These are phyloP conservation scores for Sporothrix humicola DNA, from an alignment of 2,329 filamentous ascomycete species.

Conservation along the genomic window DNA sequence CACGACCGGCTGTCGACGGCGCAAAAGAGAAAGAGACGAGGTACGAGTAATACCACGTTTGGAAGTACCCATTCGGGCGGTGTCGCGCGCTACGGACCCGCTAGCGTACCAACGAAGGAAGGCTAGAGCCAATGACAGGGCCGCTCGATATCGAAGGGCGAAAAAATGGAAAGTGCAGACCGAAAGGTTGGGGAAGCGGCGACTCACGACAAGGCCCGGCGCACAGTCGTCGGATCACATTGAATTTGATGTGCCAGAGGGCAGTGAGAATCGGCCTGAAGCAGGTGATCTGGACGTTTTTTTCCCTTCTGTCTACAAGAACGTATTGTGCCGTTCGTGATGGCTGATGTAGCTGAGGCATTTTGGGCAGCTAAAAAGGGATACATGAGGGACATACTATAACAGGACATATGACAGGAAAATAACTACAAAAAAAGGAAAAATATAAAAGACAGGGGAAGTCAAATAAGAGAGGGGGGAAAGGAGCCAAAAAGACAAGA, in stretches of 20 bases:
- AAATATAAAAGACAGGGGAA: not conserved
- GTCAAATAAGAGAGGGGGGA: not conserved
- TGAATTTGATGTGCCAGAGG: not conserved
- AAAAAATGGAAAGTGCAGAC: slow-evolving; percentile 26
- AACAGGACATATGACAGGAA: not conserved
- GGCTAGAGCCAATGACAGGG: slow-evolving; percentile 31
- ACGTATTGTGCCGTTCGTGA: not conserved
- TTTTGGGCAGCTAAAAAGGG: slow-evolving; percentile 2
- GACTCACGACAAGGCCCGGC: slow-evolving; percentile 11
- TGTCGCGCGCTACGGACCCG: slow-evolving; percentile 28
- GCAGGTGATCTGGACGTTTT: not conserved
- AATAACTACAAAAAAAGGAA: not conserved
- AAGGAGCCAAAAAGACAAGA: not conserved
- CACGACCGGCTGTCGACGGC: slow-evolving; percentile 13
- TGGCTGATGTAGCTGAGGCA: slow-evolving; percentile 15
- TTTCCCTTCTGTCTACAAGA: not conserved
- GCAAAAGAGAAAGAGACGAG: slow-evolving; percentile 17
- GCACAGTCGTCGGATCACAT: slow-evolving; percentile 17
- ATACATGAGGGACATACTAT: slow-evolving; percentile 1
- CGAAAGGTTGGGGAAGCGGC: slow-evolving; percentile 22
- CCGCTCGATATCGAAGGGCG: slow-evolving; percentile 32
- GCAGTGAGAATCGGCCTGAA: not conserved
- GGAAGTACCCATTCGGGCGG: slow-evolving; percentile 26
- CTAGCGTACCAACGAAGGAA: slow-evolving; percentile 29
- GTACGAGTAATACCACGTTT: slow-evolving; percentile 27